Percentiles rank a stretch among this genome's conserved stretches.
phyloP scores from a whole-genome alignment of 148 eudicot genomes.

The Suaeda aralocaspica region DNA sequence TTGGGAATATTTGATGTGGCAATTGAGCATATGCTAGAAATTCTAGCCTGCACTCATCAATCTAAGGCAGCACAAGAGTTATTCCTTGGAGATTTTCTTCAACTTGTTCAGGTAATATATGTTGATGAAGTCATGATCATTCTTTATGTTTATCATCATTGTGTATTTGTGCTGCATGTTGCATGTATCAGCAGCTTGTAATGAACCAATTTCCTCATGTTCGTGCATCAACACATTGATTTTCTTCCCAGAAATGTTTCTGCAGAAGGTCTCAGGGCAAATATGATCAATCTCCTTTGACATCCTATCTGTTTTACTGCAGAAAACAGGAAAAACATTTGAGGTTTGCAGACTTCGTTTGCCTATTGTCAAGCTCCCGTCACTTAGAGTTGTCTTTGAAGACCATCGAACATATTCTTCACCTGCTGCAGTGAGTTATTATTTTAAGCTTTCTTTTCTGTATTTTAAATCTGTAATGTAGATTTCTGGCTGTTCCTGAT shows the following conservation, averaged over 20 bases:
- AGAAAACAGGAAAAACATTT: conserved; percentile 89
- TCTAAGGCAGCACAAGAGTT: conserved; percentile 82
- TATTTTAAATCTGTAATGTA: conserved; percentile 4
- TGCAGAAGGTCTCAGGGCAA: background rate
- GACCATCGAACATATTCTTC: conserved; percentile 96
- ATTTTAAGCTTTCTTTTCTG: conserved; percentile 2
- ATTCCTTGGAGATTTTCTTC: conserved; percentile 78
- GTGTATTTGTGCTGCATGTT: too few species aligned
- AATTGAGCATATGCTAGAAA: conserved; percentile 73
- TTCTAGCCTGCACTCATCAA: conserved; percentile 86
- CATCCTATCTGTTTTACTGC: conserved; percentile 15
- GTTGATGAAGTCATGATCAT: background rate
- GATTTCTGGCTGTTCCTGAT: background rate
- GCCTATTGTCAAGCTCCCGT: conserved; percentile 72
- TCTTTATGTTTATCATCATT: background rate
- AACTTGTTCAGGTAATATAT: conserved; percentile 68
- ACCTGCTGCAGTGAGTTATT: conserved; percentile 79
- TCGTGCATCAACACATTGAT: conserved; percentile 3
- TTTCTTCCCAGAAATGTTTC: background rate
- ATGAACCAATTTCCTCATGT: background rate
- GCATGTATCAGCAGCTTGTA: conserved; percentile 7
- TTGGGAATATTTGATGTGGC: conserved; percentile 86
- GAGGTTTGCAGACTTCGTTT: conserved; percentile 78
- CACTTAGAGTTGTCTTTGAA: conserved; percentile 73
- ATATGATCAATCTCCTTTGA: conserved; percentile 8